Evolutionary conservation across 2,329 filamentous ascomycete genomes (phyloP), one percentile per base, ranked within the genome.

Genomic region (Albifimbria verrucaria): DNA sequence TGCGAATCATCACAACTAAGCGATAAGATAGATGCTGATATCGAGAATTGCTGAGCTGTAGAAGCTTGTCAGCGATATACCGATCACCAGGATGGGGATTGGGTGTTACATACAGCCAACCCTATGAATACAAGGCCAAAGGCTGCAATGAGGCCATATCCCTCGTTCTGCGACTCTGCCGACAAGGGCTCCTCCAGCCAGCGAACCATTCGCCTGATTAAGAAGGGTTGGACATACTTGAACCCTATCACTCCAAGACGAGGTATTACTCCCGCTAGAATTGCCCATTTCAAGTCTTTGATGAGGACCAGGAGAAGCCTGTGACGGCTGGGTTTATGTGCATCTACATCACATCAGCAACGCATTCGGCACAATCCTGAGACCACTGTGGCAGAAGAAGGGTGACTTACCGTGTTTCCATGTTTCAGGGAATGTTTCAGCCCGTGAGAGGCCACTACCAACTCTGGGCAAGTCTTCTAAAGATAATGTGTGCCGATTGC

Each of bases 1-100:
- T 44, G 42, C 42, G 42, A 44, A 44, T 44, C 42, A 44, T 44
- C 42, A 44, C 42, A 21, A 44, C 42, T 20, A 44, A 23, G 22
- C 42, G 42, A 23, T 44, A 44, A 15, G 42, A 21, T 23, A 44
- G 22, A 44, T 44, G 42, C 18, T 44, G 42, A 15, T 44, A 44
- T 20, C 42, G 42, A 15, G 42, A 21, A 23, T 21, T 44, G 42
- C 42, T 4, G 18, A 44, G 6, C 42, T 44, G 15, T 44, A n/a
- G 32, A 39, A 39, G 5, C 18, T 39, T 39, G 32, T 39, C 32
- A 39, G 32, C 5, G 15, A 44, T 4, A 20, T 23, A 20, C n/a
- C 4, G n/a, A 20, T 44, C 42, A 44, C 18, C 5, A 20, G 22
- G 22, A 11, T 7, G 18, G 18, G 5, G 4, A n/a, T 43, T n/a